phyloP scores from a whole-genome alignment of 805 yeast genomes.

The Metschnikowia sp. region DNA sequence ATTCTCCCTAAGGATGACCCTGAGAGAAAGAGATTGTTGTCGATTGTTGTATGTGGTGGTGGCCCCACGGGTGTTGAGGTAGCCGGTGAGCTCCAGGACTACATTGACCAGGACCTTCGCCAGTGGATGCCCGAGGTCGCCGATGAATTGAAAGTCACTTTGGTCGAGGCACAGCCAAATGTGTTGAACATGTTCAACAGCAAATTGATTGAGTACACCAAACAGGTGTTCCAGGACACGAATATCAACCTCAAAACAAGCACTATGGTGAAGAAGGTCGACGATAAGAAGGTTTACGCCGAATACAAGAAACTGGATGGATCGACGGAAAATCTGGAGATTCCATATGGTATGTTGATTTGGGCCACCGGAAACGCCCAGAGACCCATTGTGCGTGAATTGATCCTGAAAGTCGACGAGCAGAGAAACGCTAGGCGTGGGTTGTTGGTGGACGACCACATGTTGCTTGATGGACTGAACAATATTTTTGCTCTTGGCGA shows the following conservation, averaged over 20 bases:
- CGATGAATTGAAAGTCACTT: constrained; percentile 74
- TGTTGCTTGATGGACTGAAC: constrained; percentile 73
- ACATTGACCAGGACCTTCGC: constrained; percentile 82
- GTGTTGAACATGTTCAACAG: constrained; percentile 74
- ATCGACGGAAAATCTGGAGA: constrained; percentile 50
- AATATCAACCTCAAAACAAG: constrained; percentile 74
- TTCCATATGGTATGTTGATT: constrained; percentile 89
- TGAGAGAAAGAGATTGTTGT: constrained; percentile 80
- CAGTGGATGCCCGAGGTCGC: constrained; percentile 88
- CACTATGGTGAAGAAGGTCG: constrained; percentile 87
- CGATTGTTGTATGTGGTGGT: constrained; percentile 93
- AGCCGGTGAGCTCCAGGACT: constrained; percentile 95
- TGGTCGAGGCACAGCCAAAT: constrained; percentile 89
- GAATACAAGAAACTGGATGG: constrained; percentile 64
- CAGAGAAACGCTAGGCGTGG: constrained; percentile 90
- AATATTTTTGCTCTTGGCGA: constrained; percentile 91
- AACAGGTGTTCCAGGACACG: constrained; percentile 62
- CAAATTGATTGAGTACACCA: constrained; percentile 72
- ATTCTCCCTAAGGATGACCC: constrained; percentile 69
- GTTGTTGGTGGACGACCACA: constrained; percentile 73
- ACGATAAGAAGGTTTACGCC: constrained; percentile 65
- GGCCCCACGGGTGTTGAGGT: constrained; percentile 99
- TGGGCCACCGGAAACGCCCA: constrained; percentile 99
- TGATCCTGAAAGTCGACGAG: constrained; percentile 66
- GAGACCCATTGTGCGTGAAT: constrained; percentile 65